Evolutionary conservation across 345 rosid genomes (phyloP), one percentile per base, ranked within the genome.

Genomic region (Populus alba): DNA sequence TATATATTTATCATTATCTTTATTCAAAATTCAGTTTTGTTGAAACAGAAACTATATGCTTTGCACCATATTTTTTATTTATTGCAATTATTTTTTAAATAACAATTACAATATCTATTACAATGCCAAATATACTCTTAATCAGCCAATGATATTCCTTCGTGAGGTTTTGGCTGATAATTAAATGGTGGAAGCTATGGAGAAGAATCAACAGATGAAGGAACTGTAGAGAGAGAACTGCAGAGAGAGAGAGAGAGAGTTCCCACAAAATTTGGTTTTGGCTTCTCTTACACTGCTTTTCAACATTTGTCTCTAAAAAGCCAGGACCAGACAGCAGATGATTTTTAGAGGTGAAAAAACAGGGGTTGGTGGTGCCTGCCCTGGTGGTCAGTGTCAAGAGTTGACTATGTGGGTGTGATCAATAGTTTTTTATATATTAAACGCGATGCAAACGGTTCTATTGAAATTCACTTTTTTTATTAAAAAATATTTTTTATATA

Each of bases 161-260:
- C 81, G 82, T 94, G 91, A n/a, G 93, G 91, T 78, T 73, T 87
- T 7, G 97, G 98, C n/a, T 78, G 77, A 79, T 89, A 81, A 79
- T 88, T 91, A 45, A 94, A 96, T 73, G 86, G 86, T 68, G 98
- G 99, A 23, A 96, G 76, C 82, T 83, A 91, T 61, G 91, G 95
- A 29, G 80, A 85, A 41, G 70, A 18, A 0, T 71, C 68, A 6
- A 77, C 25, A 27, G 76, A 39, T 1, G 87, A 73, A 57, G 91
- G 39, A 61, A 53, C 66, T 22, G 72, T 74, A 73, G 77, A 66
- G 82, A 41, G 77, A 5, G 38, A 35, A n/a, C n/a, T n/a, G n/a
- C n/a, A 37, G 39, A 37, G 38, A 37, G 38, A 37, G 38, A 35
- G 43, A 9, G 45, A 41, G 7, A 37, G 12, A 5, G 68, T 66